Conservation (phyloP, 208 protist species). For the Herpetomonas muscarum region DNA sequence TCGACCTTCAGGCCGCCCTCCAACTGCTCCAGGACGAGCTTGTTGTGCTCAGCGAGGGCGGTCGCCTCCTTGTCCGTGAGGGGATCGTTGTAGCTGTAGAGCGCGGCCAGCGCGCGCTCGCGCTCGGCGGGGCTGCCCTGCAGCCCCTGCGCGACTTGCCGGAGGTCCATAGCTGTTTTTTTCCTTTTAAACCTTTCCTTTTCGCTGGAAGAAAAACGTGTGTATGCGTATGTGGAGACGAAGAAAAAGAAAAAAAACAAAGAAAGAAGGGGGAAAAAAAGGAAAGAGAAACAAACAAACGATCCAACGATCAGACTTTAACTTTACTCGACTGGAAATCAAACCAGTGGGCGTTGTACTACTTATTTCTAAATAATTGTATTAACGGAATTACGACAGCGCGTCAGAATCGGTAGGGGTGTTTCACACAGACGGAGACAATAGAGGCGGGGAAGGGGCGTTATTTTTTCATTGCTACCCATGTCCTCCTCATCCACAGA, state of each 20-base stretch:
- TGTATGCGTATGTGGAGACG: constrained; percentile 2
- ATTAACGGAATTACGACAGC: no score
- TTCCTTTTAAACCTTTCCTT: neutral
- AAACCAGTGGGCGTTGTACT: no score
- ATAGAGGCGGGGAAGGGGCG: no score
- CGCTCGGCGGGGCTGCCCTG: constrained; percentile 25
- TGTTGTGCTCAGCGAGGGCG: constrained; percentile 48
- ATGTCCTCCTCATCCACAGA: no score
- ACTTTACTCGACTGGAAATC: no score
- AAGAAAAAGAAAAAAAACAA: constrained; percentile 19
- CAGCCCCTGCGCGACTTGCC: constrained; percentile 38
- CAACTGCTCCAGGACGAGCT: constrained; percentile 39
- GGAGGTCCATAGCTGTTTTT: constrained; percentile 50
- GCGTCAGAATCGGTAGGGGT: no score
- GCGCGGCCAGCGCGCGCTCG: constrained; percentile 35
- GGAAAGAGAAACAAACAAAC: neutral
- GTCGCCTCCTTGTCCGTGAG: constrained; percentile 60
- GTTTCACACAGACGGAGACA: no score
- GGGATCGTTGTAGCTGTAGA: constrained; percentile 73
- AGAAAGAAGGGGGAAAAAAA: constrained; percentile 16
- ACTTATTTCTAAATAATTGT: no score
- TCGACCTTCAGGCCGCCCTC: constrained; percentile 56
- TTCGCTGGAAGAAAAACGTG: constrained; percentile 6
- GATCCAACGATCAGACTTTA: no score
- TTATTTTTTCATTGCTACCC: no score